A percentile compares a stretch with the other conserved stretches of the same genome.
Evolutionary conservation across 1,284 basidiomycete genomes (phyloP).

Genomic region (Ganoderma leucocontextum): DNA sequence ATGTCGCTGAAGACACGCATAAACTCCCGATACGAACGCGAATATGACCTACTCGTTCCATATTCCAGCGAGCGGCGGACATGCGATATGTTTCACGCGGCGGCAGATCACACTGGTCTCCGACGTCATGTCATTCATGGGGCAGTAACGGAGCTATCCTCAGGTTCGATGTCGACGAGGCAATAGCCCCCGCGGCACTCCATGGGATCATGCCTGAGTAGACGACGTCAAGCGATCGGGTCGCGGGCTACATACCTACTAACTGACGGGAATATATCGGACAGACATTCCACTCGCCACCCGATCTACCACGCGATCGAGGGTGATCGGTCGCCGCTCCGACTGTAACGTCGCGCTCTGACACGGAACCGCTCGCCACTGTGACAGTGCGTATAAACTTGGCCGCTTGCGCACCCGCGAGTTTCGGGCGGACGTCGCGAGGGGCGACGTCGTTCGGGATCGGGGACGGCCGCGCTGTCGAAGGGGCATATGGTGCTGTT

Average conservation of each 20-base stretch:
- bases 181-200: slow-evolving; percentile 1
- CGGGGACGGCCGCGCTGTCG: background rate
- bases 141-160: slow-evolving; percentile 9
- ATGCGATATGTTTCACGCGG: background rate
- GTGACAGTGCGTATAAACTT: background rate
- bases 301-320: slow-evolving; percentile 12
- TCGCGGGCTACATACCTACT: background rate
- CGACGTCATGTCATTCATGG: background rate
- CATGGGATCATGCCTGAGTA: background rate
- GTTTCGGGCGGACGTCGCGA: slow-evolving; percentile 1
- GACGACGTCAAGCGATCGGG: slow-evolving; percentile 12
- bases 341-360: background rate
- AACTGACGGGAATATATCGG: slow-evolving; percentile 5
- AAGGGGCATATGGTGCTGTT: background rate
- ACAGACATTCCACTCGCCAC: background rate
- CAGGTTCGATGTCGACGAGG: background rate
- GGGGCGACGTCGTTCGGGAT: slow-evolving; percentile 5
- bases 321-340: slow-evolving; percentile 4
- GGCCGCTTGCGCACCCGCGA: slow-evolving; percentile 3
- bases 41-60: background rate
- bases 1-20: background rate
- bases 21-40: background rate
- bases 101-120: background rate
- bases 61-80: slow-evolving; percentile 2
- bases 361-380: slow-evolving; percentile 3